Evolutionary conservation across 2,329 filamentous ascomycete species (phyloP), one percentile per base, ranked within the genome.

Genomic region (Fusarium sublunatum): DNA sequence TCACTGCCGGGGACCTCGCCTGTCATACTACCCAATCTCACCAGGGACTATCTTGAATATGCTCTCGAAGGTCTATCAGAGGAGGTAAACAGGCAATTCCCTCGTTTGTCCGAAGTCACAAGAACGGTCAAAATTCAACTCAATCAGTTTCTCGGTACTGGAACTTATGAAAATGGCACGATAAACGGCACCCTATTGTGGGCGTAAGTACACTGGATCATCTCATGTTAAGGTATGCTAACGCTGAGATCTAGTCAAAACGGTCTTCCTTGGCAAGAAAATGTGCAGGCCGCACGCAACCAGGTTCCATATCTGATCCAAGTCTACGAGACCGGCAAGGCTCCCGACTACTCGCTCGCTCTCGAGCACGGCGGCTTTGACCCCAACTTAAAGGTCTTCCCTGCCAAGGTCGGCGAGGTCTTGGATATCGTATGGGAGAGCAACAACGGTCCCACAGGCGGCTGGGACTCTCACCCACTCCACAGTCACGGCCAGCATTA

Each of bases 401-500:
- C 86, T 0, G 84, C 82, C 1, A 76, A 78, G 39, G 68, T 86
- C 2, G 85, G 85, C 25, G 86, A 88, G 67, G 81, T 86, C 1
- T 71, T 86, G 4, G 83, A 85, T 52, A 82, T 85, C 19, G 79
- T 87, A 6, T 76, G 81, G 64, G 73, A 78, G 39, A 82, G 79
- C 64, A 81, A 75, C 68, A 70, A 71, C 32, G 72, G 50, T 0
- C 61, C 38, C 11, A 71, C 69, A 11, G 74, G 79, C 4, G 69
- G 74, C 2, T 62, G 72, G 7, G 62, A 65, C 7, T 62, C 48
- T 6, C 62, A 65, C 2, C 62, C 62, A 0, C 65, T 65, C 61
- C 62, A 65, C 6, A 34, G 58, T 5, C 62, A 65, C 5, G 62
- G 62, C 1, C 39, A 65, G 4, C 62, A 65, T 3, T 15, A 47